Conservation (phyloP, 306 rosid genomes). For the Arachis stenosperma region DNA sequence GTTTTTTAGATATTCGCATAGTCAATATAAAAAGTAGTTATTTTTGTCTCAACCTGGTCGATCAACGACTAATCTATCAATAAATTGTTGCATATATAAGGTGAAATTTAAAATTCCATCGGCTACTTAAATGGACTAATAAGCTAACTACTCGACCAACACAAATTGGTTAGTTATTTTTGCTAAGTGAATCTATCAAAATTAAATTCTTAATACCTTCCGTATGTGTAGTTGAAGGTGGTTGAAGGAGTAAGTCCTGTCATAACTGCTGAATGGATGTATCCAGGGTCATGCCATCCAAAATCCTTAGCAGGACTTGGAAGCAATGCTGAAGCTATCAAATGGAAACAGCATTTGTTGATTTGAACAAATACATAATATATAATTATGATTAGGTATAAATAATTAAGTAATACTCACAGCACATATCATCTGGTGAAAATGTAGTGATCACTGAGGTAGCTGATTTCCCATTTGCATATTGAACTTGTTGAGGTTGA, state of each 20-base stretch:
- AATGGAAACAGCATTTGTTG: neutral
- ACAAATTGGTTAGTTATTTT: too few species aligned
- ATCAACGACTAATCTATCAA: too few species aligned
- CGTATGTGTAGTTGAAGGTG: conserved; percentile 65
- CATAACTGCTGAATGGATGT: conserved; percentile 83
- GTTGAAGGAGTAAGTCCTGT: conserved; percentile 75
- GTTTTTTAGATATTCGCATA: too few species aligned
- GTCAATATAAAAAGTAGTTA: too few species aligned
- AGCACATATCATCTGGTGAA: conserved; percentile 73
- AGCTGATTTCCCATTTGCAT: conserved; percentile 55
- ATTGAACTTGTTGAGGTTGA: conserved; percentile 68
- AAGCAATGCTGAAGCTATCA: conserved; percentile 41
- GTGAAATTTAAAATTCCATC: too few species aligned
- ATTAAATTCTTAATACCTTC: conserved; percentile 55
- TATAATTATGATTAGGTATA: neutral
- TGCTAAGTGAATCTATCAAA: too few species aligned
- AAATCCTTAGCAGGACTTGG: conserved; percentile 90
- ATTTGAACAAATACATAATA: too few species aligned
- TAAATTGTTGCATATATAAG: too few species aligned
- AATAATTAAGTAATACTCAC: conserved; percentile 50
- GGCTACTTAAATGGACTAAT: too few species aligned
- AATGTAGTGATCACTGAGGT: conserved; percentile 70
- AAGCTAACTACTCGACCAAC: too few species aligned
- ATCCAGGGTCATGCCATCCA: conserved; percentile 98
- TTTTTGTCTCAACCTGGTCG: too few species aligned